Evolutionary conservation across 176 grass and related monocot genomes (phyloP).

Genomic region (bread wheat (Triticum aestivum)): DNA sequence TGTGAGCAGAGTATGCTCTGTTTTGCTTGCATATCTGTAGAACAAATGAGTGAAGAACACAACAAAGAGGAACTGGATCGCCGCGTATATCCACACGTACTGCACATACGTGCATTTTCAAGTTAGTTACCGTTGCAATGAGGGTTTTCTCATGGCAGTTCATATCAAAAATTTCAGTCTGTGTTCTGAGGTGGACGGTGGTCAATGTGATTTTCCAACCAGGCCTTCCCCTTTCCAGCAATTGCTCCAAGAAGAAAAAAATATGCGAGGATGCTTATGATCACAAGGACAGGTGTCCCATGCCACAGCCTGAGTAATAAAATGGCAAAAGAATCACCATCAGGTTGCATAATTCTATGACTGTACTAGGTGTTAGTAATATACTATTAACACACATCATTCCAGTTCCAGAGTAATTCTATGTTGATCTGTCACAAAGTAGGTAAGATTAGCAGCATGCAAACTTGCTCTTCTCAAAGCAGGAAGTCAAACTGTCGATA

Average conservation of each 20-base stretch:
- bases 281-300: constrained; percentile 70
- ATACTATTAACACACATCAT: background rate
- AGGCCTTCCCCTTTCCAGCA: too few relatives aligned
- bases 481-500: background rate
- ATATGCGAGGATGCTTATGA: constrained; percentile 76
- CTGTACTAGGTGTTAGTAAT: background rate
- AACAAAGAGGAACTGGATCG: constrained; percentile 61
- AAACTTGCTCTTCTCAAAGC: background rate
- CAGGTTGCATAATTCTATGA: background rate
- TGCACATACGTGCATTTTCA: background rate
- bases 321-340: constrained; percentile 6
- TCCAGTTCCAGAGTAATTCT: background rate
- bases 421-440: background rate
- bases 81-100: constrained; percentile 71
- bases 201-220: background rate
- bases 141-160: background rate
- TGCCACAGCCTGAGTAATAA: constrained; percentile 58
- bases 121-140: background rate
- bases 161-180: background rate
- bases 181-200: background rate
- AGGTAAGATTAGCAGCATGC: background rate
- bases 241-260: constrained; percentile 90
- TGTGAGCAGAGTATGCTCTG: background rate
- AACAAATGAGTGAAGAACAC: constrained; percentile 85
- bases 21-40: constrained; percentile 62